These are phyloP conservation scores for Diaporthe destruens DNA, from an alignment of 2,329 filamentous ascomycete genomes.

Conservation along the genomic window DNA sequence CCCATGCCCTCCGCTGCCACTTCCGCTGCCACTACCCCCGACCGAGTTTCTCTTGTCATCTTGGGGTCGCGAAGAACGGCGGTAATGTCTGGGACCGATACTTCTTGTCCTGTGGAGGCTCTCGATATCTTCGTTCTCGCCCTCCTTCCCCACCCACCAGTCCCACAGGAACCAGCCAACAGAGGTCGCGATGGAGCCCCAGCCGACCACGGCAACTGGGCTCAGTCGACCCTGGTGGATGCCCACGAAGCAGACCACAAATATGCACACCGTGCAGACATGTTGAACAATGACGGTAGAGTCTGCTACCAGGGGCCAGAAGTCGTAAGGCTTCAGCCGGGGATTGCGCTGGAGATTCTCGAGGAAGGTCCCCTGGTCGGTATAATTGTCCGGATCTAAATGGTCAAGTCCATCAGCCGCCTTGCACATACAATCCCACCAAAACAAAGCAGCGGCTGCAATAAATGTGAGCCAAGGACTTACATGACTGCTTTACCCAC, in stretches of 20 bases:
- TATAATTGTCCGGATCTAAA: constrained; percentile 97
- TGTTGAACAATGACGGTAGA: constrained; percentile 98
- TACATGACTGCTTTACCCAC: constrained; percentile 97
- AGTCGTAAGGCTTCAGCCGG: constrained; percentile 93
- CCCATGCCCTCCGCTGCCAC: constrained; percentile 44
- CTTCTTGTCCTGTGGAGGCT: constrained; percentile 52
- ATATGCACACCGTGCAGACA: constrained; percentile 93
- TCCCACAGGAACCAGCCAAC: constrained; percentile 94
- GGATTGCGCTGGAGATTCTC: constrained; percentile 96
- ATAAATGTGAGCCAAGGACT: constrained; percentile 49
- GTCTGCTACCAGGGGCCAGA: constrained; percentile 96
- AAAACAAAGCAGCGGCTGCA: too few relatives aligned
- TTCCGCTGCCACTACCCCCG: constrained; percentile 44
- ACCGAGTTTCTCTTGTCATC: constrained; percentile 44
- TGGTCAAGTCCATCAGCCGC: constrained; percentile 14
- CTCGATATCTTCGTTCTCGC: constrained; percentile 66
- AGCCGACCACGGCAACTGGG: constrained; percentile 88
- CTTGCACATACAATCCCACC: neutral
- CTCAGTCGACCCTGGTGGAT: constrained; percentile 91
- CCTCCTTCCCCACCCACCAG: constrained; percentile 80
- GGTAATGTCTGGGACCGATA: constrained; percentile 47
- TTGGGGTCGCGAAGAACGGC: constrained; percentile 47
- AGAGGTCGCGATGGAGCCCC: constrained; percentile 85
- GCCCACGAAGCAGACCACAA: constrained; percentile 91
- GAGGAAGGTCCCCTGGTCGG: constrained; percentile 95